phyloP scores from a whole-genome alignment of 805 yeast species.

The Grigorovia transvaalensis region DNA sequence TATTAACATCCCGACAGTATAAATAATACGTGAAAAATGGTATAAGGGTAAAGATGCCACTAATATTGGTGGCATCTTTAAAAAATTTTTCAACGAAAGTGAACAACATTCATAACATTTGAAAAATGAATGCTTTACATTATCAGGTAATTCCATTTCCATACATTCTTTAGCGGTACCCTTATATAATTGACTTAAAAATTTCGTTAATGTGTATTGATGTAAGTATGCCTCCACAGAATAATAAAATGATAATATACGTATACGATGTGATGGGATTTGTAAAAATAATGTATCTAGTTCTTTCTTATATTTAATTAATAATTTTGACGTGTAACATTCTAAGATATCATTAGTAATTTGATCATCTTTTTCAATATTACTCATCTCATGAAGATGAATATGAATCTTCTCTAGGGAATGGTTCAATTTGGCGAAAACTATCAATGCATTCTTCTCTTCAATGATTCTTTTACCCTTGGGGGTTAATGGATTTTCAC shows the following conservation, averaged over 20 bases:
- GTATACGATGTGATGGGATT: slow-evolving; percentile 33
- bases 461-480: slow-evolving; percentile 7
- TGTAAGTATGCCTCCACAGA: slow-evolving; percentile 59
- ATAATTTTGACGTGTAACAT: slow-evolving; percentile 7
- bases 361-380: slow-evolving; percentile 2
- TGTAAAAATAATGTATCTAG: slow-evolving; percentile 33
- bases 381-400: slow-evolving; percentile 33
- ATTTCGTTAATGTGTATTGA: slow-evolving; percentile 38
- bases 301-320: slow-evolving; percentile 39
- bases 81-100: slow-evolving; percentile 39
- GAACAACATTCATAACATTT: slow-evolving; percentile 47
- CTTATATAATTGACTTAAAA: slow-evolving; percentile 9
- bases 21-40: slow-evolving; percentile 47
- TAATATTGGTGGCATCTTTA: slow-evolving; percentile 34
- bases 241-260: slow-evolving; percentile 41
- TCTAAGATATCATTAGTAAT: slow-evolving; percentile 13
- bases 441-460: slow-evolving; percentile 40
- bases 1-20: slow-evolving; percentile 50
- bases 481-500: background rate
- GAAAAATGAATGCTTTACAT: slow-evolving; percentile 35
- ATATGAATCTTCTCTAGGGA: slow-evolving; percentile 52
- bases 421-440: slow-evolving; percentile 49
- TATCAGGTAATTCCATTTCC: slow-evolving; percentile 12
- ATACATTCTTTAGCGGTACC: slow-evolving; percentile 6
- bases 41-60: slow-evolving; percentile 49